These are phyloP conservation scores for Aspergillus homomorphus DNA, from an alignment of 495 filamentous ascomycete species.

Conservation along the genomic window DNA sequence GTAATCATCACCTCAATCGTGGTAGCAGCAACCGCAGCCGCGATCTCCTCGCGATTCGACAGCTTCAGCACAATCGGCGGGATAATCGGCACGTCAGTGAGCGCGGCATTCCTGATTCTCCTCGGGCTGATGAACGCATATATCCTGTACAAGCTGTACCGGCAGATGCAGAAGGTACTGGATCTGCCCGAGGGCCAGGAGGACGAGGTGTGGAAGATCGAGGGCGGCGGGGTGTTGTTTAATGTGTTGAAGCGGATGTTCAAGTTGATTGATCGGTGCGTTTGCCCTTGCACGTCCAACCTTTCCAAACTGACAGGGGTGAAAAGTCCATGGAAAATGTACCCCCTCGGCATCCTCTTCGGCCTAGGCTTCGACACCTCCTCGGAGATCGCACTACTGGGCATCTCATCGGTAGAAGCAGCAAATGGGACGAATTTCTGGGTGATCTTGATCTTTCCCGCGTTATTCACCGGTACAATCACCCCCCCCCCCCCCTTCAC, in stretches of 20 bases:
- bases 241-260: slow-evolving; percentile 72
- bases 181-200: slow-evolving; percentile 48
- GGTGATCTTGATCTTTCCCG: slow-evolving; percentile 90
- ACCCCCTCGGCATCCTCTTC: slow-evolving; percentile 85
- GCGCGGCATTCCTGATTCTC: slow-evolving; percentile 75
- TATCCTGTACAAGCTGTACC: slow-evolving; percentile 73
- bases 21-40: slow-evolving; percentile 84
- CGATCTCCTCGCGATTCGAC: slow-evolving; percentile 74
- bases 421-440: slow-evolving; percentile 84
- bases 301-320: neutral
- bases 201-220: slow-evolving; percentile 61
- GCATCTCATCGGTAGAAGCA: slow-evolving; percentile 83
- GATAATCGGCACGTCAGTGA: slow-evolving; percentile 79
- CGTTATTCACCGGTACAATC: slow-evolving; percentile 76
- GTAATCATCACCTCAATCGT: slow-evolving; percentile 88
- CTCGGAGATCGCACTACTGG: slow-evolving; percentile 87
- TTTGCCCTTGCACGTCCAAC: neutral
- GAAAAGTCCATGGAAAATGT: slow-evolving; percentile 87
- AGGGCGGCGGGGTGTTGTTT: slow-evolving; percentile 74
- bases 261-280: slow-evolving; percentile 70
- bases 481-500: neutral
- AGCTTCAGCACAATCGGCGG: slow-evolving; percentile 77
- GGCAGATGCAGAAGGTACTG: slow-evolving; percentile 62
- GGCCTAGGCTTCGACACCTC: slow-evolving; percentile 96
- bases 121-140: slow-evolving; percentile 82